A percentile compares a stretch with the other conserved stretches of the same genome.
phyloP scores from a whole-genome alignment of 305 asterid genomes.

The Rubia tinctorum region DNA sequence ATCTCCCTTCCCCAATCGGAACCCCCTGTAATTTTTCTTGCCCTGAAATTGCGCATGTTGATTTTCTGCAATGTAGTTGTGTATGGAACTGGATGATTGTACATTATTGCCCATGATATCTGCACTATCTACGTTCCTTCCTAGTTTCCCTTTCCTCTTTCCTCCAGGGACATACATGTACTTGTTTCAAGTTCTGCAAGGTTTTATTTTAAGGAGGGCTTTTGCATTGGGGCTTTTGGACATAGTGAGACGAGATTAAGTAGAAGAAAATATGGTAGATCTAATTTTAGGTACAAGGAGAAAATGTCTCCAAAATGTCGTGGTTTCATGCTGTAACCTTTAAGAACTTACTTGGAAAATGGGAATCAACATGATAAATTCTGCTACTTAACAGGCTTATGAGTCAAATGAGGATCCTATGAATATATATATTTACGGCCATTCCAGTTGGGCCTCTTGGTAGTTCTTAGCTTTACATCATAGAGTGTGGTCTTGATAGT shows the following conservation, averaged over 20 bases:
- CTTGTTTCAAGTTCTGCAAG: neutral
- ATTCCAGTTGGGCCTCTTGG: neutral
- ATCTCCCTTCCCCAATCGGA: constrained; percentile 32
- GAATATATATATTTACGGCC: neutral
- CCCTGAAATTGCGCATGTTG: neutral
- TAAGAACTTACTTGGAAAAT: neutral
- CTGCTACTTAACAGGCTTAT: neutral
- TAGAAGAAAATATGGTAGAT: neutral
- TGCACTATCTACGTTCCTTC: neutral
- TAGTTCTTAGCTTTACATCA: constrained; percentile 6
- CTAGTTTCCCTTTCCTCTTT: neutral
- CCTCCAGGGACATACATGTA: too few relatives aligned
- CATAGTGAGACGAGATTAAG: neutral
- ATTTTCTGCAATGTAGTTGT: constrained; percentile 10
- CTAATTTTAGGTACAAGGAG: neutral
- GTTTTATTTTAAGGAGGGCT: neutral
- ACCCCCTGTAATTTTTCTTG: constrained; percentile 43
- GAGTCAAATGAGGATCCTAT: neutral
- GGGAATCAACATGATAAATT: neutral
- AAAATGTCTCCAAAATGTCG: neutral
- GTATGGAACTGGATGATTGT: neutral
- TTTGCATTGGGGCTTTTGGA: neutral
- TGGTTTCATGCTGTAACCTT: neutral
- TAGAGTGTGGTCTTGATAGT: constrained; percentile 1
- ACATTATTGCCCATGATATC: neutral